Evolutionary conservation across 176 grass and related monocot species (phyloP).

Genomic region (Triticum timopheevii): DNA sequence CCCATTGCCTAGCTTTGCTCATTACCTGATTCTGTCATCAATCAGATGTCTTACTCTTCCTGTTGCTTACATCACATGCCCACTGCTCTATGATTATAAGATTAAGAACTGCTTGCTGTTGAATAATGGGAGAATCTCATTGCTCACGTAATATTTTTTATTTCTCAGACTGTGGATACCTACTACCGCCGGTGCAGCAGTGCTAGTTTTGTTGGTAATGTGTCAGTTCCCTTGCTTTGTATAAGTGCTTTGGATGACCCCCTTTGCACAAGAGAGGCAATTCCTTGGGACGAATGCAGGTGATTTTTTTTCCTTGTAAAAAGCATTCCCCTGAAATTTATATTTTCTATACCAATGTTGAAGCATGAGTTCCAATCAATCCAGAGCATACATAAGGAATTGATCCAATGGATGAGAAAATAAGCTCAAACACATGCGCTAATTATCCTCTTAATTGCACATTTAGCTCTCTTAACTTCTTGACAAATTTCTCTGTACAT

Average conservation of each 20-base stretch:
- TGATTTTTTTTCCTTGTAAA: conserved; percentile 30
- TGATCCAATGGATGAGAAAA: neutral
- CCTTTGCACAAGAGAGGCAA: conserved; percentile 89
- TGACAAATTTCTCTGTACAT: neutral
- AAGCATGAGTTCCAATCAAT: neutral
- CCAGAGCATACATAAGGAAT: neutral
- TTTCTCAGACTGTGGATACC: conserved; percentile 93
- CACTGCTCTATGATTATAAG: neutral
- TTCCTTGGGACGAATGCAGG: conserved; percentile 99
- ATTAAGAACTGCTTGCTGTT: conserved; percentile 5
- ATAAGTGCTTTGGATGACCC: conserved; percentile 95
- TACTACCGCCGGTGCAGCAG: conserved; percentile 94
- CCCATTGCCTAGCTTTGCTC: neutral
- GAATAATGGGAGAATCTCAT: conserved; percentile 22
- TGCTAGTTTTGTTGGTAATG: conserved; percentile 70
- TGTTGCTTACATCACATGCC: conserved; percentile 1
- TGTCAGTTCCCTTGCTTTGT: conserved; percentile 85
- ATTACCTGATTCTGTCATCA: conserved; percentile 24
- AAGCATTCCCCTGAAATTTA: conserved; percentile 2
- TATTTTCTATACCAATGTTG: neutral
- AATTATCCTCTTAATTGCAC: neutral
- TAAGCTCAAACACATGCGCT: neutral
- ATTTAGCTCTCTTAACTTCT: neutral
- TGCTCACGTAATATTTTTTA: conserved; percentile 11
- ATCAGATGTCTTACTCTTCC: conserved; percentile 5